A percentile compares a stretch with the other conserved stretches of the same genome.
These are phyloP conservation scores for Trametes polyzona DNA, from an alignment of 1,284 basidiomycete species.

Conservation along the genomic window DNA sequence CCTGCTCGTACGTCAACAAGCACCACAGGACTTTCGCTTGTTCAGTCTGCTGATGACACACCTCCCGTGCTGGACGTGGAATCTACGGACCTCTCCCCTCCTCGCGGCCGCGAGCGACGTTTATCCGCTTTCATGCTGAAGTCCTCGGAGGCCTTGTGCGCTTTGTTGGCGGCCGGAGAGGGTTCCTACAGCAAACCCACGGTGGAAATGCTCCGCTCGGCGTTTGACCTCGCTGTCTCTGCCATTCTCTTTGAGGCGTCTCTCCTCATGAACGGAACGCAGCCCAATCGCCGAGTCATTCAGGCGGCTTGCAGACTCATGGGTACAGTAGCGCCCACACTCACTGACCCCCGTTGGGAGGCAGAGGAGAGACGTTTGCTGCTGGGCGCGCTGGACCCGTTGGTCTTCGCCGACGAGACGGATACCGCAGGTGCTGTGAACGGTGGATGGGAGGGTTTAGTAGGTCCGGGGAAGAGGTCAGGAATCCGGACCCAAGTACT, in stretches of 20 bases:
- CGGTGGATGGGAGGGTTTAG: slow-evolving; percentile 53
- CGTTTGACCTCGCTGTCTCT: slow-evolving; percentile 69
- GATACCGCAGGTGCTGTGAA: slow-evolving; percentile 35
- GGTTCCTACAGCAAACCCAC: slow-evolving; percentile 45
- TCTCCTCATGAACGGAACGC: slow-evolving; percentile 65
- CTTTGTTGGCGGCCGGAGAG: slow-evolving; percentile 51
- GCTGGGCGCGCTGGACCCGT: slow-evolving; percentile 65
- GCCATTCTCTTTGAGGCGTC: slow-evolving; percentile 72
- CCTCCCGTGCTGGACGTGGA: slow-evolving; percentile 3
- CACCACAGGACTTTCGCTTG: neutral
- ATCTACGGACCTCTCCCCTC: slow-evolving; percentile 41
- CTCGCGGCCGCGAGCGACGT: slow-evolving; percentile 61
- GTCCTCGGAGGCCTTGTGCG: slow-evolving; percentile 53
- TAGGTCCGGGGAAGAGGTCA: slow-evolving; percentile 63
- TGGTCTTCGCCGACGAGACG: slow-evolving; percentile 45
- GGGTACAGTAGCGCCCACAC: slow-evolving; percentile 43
- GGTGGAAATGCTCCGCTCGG: slow-evolving; percentile 64
- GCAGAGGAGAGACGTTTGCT: slow-evolving; percentile 63
- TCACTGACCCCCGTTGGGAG: slow-evolving; percentile 58
- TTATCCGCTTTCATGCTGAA: slow-evolving; percentile 68
- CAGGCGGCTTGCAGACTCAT: slow-evolving; percentile 65
- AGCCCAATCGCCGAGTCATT: slow-evolving; percentile 59
- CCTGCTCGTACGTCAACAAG: neutral
- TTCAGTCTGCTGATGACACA: neutral
- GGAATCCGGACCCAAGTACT: slow-evolving; percentile 68